Base-by-base conservation (phyloP, 441 rosid species). In the Adansonia gregorii region DNA sequence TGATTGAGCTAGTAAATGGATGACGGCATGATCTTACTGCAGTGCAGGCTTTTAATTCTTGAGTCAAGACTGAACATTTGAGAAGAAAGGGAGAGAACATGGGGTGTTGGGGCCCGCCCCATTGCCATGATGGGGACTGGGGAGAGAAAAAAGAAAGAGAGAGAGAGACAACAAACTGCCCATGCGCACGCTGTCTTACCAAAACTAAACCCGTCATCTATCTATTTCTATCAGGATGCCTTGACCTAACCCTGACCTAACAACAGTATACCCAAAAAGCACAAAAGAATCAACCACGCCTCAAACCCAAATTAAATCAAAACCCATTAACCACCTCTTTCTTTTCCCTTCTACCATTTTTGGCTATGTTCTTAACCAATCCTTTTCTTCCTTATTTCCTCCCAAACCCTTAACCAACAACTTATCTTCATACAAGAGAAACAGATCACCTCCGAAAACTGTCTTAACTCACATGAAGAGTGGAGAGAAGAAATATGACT, bases 121-220 rank as follows among this genome's bases (percentile, higher is more conserved):
- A 35, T 35, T 35, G 39, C 41, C 41, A 4, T 35, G 41, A 6
- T 4, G 41, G 41, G 6, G 41, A 35, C 39, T 35, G 39, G 39
- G 39, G 39, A 35, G 39, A 35, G 39, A 35, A 3, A 35, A 35
- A 35, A 35, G 39, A 35, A 35, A 35, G 41, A 35, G 41, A 35
- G 6, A 35, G 6, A 35, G 41, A n/a, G n/a, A 86, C 88, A 24
- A 70, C 89, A n/a, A n/a, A 93, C 91, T 90, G 88, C 89, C 92
- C 95, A 93, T 88, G 92, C 87, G 94, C 90, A 87, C 89, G 87
- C 85, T 83, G 90, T 87, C 84, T 84, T 81, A 56, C 93, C 89
- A 83, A 86, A 87, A 17, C 61, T 19, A 56, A 19, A 56, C 11
- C 87, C 81, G 60, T 65, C 83, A 73, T 83, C 86, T 48, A 79